phyloP scores from a whole-genome alignment of 805 yeast species.

The Henningerozyma blattae region DNA sequence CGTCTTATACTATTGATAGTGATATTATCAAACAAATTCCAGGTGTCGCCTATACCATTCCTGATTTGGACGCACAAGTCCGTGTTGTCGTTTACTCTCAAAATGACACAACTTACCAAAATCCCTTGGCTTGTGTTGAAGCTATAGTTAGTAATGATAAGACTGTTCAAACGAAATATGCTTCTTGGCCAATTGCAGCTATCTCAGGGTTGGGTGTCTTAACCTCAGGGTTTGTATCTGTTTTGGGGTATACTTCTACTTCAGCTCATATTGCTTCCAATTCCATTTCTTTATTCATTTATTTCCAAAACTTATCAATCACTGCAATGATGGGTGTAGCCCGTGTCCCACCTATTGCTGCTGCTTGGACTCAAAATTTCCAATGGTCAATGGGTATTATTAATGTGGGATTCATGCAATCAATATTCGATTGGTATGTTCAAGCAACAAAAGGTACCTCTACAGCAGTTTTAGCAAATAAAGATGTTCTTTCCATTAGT shows the following conservation, averaged over 20 bases:
- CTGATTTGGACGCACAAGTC: constrained; percentile 90
- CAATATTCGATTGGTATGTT: constrained; percentile 83
- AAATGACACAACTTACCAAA: constrained; percentile 29
- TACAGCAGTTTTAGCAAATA: constrained; percentile 58
- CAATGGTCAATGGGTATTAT: constrained; percentile 94
- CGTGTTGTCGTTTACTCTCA: constrained; percentile 51
- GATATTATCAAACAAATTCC: constrained; percentile 50
- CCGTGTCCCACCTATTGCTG: constrained; percentile 89
- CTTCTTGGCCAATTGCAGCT: constrained; percentile 93
- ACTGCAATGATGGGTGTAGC: constrained; percentile 94
- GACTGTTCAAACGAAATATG: constrained; percentile 86
- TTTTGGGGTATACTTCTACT: constrained; percentile 80
- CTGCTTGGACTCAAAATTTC: constrained; percentile 96
- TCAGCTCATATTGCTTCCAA: constrained; percentile 98
- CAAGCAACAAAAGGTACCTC: constrained; percentile 89
- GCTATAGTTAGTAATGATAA: constrained; percentile 79
- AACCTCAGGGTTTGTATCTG: constrained; percentile 77
- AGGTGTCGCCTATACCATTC: constrained; percentile 75
- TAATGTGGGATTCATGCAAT: constrained; percentile 62
- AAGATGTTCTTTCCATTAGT: constrained; percentile 59
- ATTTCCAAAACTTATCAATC: constrained; percentile 87
- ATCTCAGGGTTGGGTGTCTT: constrained; percentile 79
- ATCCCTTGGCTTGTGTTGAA: constrained; percentile 80
- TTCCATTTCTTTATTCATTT: constrained; percentile 81
- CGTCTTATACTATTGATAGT: constrained; percentile 33